Evolutionary conservation across 2,329 filamentous ascomycete species (phyloP), one percentile per base, ranked within the genome.

Genomic region (Colletotrichum sp.): DNA sequence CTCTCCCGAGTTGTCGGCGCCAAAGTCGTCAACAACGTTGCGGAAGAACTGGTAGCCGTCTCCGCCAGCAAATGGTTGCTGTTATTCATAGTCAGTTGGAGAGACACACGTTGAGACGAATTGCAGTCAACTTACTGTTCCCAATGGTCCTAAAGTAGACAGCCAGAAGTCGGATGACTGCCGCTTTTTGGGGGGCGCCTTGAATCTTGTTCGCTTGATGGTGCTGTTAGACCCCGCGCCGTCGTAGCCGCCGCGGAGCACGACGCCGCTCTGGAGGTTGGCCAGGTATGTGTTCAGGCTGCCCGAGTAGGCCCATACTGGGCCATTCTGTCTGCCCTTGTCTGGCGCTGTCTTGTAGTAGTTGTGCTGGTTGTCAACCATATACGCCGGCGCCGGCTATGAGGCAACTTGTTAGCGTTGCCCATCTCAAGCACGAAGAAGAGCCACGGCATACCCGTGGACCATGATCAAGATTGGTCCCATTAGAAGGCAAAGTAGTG

Each of bases 1-100:
- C 3, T 81, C 80, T 30, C 90, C 90, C 78, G 91, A 86, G 63
- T 89, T 90, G 24, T 81, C 86, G 8, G 87, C 87, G 30, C 77
- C 77, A 44, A 62, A 57, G 12, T 68, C 69, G 18, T 74, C 63
- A 18, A 77, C 71, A 21, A 55, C 49, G n/a, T 73, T 71, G 18
- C 49, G 66, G 49, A 55, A 55, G 49, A 55, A 55, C 21, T 55
- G 49, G 49, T 55, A 55, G 49, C 21, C 62, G 26, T 24, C 49
- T 24, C 49, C 49, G 21, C 49, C 49, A 55, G 49, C 49, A 24
- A 21, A 24, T 24, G 49, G 49, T 55, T 55, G 49, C 49, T 55
- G 3, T 55, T 24, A 9, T 18, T 39, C 36, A 18, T 5, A 39
- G 16, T 55, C 49, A 55, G n/a, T 21, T 55, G 36, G 36, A 55